phyloP scores from a whole-genome alignment of 73 alveolate species.

The Breviolum minutum region DNA sequence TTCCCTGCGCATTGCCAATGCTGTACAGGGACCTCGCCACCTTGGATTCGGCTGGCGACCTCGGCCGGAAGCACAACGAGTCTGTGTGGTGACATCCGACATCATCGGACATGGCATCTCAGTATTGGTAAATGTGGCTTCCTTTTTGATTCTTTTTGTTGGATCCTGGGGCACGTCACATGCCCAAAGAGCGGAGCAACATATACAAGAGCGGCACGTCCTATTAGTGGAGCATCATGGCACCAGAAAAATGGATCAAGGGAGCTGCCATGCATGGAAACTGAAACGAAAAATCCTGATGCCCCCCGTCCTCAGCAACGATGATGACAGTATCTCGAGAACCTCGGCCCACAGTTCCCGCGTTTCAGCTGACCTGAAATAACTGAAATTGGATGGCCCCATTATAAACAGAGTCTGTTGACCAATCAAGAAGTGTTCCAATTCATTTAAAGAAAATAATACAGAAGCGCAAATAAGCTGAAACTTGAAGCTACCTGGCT shows the following conservation, averaged over 20 bases:
- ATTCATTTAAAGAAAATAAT: too few relatives aligned
- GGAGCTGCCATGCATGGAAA: neutral
- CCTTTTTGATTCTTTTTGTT: neutral
- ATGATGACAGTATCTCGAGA: conserved; percentile 74
- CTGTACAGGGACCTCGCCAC: conserved; percentile 60
- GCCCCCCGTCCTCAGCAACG: conserved; percentile 26
- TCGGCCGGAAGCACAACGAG: neutral
- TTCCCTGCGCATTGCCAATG: conserved; percentile 52
- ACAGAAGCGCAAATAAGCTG: too few relatives aligned
- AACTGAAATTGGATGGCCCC: too few relatives aligned
- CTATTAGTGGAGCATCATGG: neutral
- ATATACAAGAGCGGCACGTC: conserved; percentile 42
- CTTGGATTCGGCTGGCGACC: conserved; percentile 58
- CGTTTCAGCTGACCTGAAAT: too few relatives aligned
- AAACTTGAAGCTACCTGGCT: too few relatives aligned
- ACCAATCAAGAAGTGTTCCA: too few relatives aligned
- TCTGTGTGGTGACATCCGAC: neutral
- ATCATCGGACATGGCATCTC: neutral
- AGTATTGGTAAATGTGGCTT: neutral
- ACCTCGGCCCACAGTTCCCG: neutral
- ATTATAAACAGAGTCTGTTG: too few relatives aligned
- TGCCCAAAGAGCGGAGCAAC: conserved; percentile 73
- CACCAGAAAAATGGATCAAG: neutral
- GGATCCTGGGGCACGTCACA: neutral
- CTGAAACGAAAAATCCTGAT: neutral